These are phyloP conservation scores for Phytophthora multivora DNA, from an alignment of 352 stramenopile species.

Conservation along the genomic window DNA sequence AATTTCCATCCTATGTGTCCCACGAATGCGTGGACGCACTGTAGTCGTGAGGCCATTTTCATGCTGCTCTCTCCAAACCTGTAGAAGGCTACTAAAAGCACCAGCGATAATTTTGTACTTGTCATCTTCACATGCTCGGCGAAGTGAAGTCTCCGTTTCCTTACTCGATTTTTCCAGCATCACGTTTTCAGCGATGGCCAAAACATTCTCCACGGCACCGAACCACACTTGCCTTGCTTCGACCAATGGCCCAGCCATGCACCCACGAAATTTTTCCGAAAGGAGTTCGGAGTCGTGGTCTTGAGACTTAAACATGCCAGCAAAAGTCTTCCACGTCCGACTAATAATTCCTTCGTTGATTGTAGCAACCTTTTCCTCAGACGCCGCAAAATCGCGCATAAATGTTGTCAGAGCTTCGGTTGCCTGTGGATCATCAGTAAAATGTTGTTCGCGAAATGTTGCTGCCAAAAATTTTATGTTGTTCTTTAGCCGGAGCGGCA, in stretches of 20 bases:
- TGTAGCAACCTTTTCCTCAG: conserved; percentile 9
- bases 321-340: conserved; percentile 5
- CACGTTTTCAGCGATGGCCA: conserved; percentile 6
- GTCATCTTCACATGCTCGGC: conserved; percentile 13
- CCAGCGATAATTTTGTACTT: conserved; percentile 9
- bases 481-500: conserved; percentile 38
- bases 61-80: conserved; percentile 14
- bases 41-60: conserved; percentile 18
- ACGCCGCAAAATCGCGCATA: conserved; percentile 22
- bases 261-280: conserved; percentile 20
- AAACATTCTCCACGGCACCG: conserved; percentile 20
- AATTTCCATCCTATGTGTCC: neutral
- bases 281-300: conserved; percentile 7
- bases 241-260: conserved; percentile 17
- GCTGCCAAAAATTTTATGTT: conserved; percentile 30
- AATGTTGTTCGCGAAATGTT: conserved; percentile 11
- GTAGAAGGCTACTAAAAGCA: conserved; percentile 14
- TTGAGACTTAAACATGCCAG: neutral
- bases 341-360: conserved; percentile 4
- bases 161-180: conserved; percentile 12
- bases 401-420: conserved; percentile 15
- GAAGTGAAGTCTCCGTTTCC: conserved; percentile 13
- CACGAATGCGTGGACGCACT: conserved; percentile 5
- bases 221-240: conserved; percentile 28
- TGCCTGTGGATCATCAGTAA: neutral